Base-by-base conservation (phyloP, 1,139 yeast species). In the Blastobotrys capitulatus region DNA sequence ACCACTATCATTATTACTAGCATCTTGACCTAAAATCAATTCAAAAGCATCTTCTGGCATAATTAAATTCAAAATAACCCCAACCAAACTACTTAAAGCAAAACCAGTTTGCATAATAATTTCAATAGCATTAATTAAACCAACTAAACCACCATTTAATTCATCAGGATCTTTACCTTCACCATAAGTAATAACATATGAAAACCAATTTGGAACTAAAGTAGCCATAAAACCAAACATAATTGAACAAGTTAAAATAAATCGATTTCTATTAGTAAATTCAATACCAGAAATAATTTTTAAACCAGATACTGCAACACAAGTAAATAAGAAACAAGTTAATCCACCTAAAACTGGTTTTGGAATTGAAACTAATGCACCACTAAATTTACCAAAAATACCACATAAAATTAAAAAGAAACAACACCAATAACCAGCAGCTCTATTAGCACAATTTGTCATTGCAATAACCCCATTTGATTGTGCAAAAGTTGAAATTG, bases 401-500 rank as follows among this genome's bases (percentile, higher is more conserved):
- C 97, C 96, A 95, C 88, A 86, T 52, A 89, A 64, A 47, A 88
- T 64, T 61, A 89, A 72, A 72, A 86, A 85, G 70, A 84, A 82
- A 59, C 94, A 87, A 72, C 92, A 82, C 86, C 94, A 87, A 71
- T 84, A 85, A 42, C 96, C 97, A 32, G 83, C 96, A 41, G 76
- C 73, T 68, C 94, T 78, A 60, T 84, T 82, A 49, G 96, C 96
- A 71, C 95, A 87, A 64, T 86, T 87, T 47, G 96, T 88, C 63
- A 88, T 76, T 38, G 95, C 83, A 57, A 89, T 87, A 54, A 88
- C 95, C 72, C 96, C 96, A 65, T 89, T 89, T 69, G 88, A 88
- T 68, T 88, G 96, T 13, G 96, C 96, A 72, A 88, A 88, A 0
- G 92, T 83, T 15, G 92, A 82, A 79, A 88, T 76, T 51, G 96